These are phyloP conservation scores for Dendrostoma leiphaemia DNA, from an alignment of 2,329 filamentous ascomycete species.

Conservation along the genomic window DNA sequence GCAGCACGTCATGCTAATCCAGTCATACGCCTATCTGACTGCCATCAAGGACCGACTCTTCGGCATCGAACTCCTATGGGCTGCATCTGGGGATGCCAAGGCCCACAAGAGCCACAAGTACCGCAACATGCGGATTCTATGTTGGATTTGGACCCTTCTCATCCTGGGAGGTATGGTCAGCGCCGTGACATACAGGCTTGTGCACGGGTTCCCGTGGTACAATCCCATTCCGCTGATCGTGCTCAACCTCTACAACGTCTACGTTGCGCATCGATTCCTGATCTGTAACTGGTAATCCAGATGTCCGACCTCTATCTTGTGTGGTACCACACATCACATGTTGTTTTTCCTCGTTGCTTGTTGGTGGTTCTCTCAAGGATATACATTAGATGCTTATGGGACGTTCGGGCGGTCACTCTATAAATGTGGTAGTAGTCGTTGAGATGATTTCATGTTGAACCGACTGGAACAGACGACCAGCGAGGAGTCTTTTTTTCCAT, in stretches of 20 bases:
- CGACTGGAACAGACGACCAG: too few species aligned
- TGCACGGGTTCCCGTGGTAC: conserved; percentile 36
- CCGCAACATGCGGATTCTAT: conserved; percentile 40
- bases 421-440: too few species aligned
- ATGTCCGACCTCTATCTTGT: too few species aligned
- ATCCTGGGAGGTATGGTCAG: conserved; percentile 32
- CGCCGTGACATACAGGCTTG: conserved; percentile 33
- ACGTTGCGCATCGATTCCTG: conserved; percentile 38
- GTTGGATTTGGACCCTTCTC: conserved; percentile 34
- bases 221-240: conserved; percentile 37
- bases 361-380: too few species aligned
- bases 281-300: conserved; percentile 29
- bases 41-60: conserved; percentile 40
- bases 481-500: too few species aligned
- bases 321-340: too few species aligned
- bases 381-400: too few species aligned
- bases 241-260: conserved; percentile 37
- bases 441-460: too few species aligned
- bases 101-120: conserved; percentile 41
- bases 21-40: conserved; percentile 40
- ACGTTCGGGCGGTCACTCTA: too few species aligned
- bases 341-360: too few species aligned
- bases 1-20: conserved; percentile 39
- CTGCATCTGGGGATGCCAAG: conserved; percentile 36
- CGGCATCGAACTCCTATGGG: conserved; percentile 38